Evolutionary conservation across 1,284 basidiomycete species (phyloP), one percentile per base, ranked within the genome.

Genomic region (Trametes pubescens): DNA sequence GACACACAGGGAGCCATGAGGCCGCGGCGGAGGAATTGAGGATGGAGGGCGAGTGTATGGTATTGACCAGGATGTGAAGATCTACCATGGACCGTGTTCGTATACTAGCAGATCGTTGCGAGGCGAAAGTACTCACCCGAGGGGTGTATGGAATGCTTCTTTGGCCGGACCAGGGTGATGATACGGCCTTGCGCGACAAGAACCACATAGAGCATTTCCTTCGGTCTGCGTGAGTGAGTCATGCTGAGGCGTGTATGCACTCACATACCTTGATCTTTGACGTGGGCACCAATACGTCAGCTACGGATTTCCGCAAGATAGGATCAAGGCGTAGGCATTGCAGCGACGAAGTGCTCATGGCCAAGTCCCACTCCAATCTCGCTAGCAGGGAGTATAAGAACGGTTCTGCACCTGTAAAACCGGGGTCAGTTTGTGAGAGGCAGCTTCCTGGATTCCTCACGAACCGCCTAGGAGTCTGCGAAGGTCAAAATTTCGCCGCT

Each of bases 71-170:
- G 43, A 97, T 87, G 72, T 96, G 94, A 35, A 97, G 86, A 72
- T 96, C 95, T 93, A 70, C 2, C 38, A 57, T 26, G 37, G 57
- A 35, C 11, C 4, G 22, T 14, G 44, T 59, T 38, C 62, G 54
- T 58, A 43, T 52, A 58, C 29, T 10, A 22, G 18, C 7, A 52
- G 22, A 8, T 51, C 24, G 29, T 56, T 16, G 18, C 26, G 22
- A 16, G n/a, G 22, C 22, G 18, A 51, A 51, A 14, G 16, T 37
- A 73, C 80, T 55, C 70, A 92, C 94, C 94, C 52, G 94, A 89
- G 4, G 97, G 96, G 77, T 99, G 96, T 61, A 99, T 95, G 0
- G 94, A 95, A 73, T 99, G 97, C 72, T 93, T 95, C 74, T 86
- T 89, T 0, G 97, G 97, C 60, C 98, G 82, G 14, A 97, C 88